Base-by-base conservation (phyloP, 495 filamentous ascomycete species). In the Annulohypoxylon maeteangense region DNA sequence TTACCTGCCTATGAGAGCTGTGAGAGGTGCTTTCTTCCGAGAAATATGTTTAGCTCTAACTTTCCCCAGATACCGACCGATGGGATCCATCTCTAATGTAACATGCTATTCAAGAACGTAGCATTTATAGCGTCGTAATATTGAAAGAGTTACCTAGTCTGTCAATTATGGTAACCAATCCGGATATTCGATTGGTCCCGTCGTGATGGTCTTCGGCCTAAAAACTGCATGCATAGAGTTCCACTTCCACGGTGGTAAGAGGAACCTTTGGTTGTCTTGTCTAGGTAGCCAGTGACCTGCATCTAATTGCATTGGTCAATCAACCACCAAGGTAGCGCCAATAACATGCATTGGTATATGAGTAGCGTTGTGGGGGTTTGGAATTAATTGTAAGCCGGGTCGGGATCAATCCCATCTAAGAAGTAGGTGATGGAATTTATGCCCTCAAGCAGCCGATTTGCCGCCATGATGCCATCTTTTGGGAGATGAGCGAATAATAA, bases 231-330 rank as follows among this genome's bases (percentile, higher is more conserved):
- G 50, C 55, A 56, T 47, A 18, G 25, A 57, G 65, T 55, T 56
- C 40, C 48, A 68, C 69, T 58, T 56, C 48, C 48, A 68, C 69
- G 7, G 48, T 47, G 23, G 48, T 27, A n/a, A 45, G 42, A 48
- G 55, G 22, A 36, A 22, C 45, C 16, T 10, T 54, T 25, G 22
- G 47, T 22, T 63, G 34, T 18, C 23, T 42, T 44, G 45, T 14
- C 16, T 61, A 32, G 36, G n/a, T n/a, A 32, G n/a, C 20, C 47
- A 25, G 42, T 44, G 47, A 27, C 20, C 10, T 32, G 40, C 56
- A 62, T 47, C 29, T 38, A 48, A 55, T 25, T 50, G 20, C 45
- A 38, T 65, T 20, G n/a, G n/a, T n/a, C n/a, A 40, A 27, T 47
- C 32, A 16, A 34, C 32, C 23, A 32, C 14, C 34, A 48, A 42